Base-by-base conservation (phyloP, 148 eudicot species). In the Rhododendron kiyosumense region DNA sequence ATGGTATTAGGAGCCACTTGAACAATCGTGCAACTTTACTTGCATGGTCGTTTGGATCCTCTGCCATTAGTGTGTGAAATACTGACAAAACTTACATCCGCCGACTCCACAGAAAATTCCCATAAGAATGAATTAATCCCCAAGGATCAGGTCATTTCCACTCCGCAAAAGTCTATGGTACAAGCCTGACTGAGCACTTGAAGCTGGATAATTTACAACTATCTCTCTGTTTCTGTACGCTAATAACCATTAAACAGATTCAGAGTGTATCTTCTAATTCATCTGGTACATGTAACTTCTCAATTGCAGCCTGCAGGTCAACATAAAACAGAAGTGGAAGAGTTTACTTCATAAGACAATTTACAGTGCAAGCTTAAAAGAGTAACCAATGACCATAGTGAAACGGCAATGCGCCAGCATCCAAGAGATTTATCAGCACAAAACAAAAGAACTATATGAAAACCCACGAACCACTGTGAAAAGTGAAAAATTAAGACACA, bases 241-340 rank as follows among this genome's bases (percentile, higher is more conserved):
- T 63, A 67, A 26, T 11, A 75, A 38, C 46, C 38, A 12, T 71
- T 81, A 14, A 41, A 75, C 74, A 38, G 81, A 48, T 41, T 85
- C 86, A 92, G 82, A 88, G 87, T 85, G 81, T 24, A 85, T 94
- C 98, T 30, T 95, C 98, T 67, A 94, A 84, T 54, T 94, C 97
- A 54, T 96, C 99, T 74, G 99, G 99, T 85, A 96, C 99, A 67
- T 93, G 98, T 92, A 96, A 92, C 93, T 96, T 96, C 88, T 96
- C 99, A 69, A 96, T 95, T 48, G 95, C 98, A 76, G 99, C 98
- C 99, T 96, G 95, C 80, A 65, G 28, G 77, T 45, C 43, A 57
- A 6, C 10, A 15, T 32, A 41, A 41, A 41, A 41, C 45, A 32
- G 12, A 20, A 41, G 36, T 1, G 26, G 30, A 85, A 78, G 28